Evolutionary conservation across 2,329 filamentous ascomycete species (phyloP).

Genomic region (Hymenotorrendiella dingleyae): DNA sequence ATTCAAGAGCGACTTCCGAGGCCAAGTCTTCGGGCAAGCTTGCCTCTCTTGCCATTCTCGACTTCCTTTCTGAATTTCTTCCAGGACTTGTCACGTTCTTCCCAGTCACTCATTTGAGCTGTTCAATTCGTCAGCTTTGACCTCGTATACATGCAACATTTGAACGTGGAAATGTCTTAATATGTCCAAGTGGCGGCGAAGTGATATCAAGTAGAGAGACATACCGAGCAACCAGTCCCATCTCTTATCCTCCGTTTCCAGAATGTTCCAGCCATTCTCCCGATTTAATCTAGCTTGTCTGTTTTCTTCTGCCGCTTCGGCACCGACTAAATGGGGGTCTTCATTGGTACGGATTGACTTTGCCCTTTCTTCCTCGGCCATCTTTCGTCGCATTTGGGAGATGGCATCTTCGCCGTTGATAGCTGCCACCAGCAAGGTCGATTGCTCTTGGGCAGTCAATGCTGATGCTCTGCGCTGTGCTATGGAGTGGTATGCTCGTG

Average conservation of each 20-base stretch:
- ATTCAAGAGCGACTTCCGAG: slow-evolving; percentile 5
- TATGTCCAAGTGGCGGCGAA: too few species aligned
- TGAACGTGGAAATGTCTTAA: too few species aligned
- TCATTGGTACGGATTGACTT: slow-evolving; percentile 43
- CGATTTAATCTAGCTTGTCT: slow-evolving; percentile 51
- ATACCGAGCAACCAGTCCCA: slow-evolving; percentile 57
- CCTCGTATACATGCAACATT: background rate
- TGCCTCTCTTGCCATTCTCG: slow-evolving; percentile 19
- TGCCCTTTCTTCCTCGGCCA: slow-evolving; percentile 11
- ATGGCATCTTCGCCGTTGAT: slow-evolving; percentile 11
- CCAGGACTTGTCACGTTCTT: slow-evolving; percentile 32
- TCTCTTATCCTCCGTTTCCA: slow-evolving; percentile 50
- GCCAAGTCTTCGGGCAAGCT: slow-evolving; percentile 20
- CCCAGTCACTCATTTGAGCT: slow-evolving; percentile 38
- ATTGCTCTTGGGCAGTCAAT: slow-evolving; percentile 31
- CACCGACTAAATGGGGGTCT: slow-evolving; percentile 62
- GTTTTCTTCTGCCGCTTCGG: slow-evolving; percentile 54
- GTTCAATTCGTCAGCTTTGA: background rate
- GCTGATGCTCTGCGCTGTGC: slow-evolving; percentile 54
- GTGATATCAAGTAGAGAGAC: slow-evolving; percentile 25
- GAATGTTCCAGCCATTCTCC: slow-evolving; percentile 44
- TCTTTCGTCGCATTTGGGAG: slow-evolving; percentile 25
- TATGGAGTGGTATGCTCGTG: slow-evolving; percentile 57
- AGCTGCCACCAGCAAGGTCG: slow-evolving; percentile 19
- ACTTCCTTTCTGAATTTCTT: slow-evolving; percentile 29